phyloP scores from a whole-genome alignment of 495 filamentous ascomycete genomes.

The Neurospora sp. region DNA sequence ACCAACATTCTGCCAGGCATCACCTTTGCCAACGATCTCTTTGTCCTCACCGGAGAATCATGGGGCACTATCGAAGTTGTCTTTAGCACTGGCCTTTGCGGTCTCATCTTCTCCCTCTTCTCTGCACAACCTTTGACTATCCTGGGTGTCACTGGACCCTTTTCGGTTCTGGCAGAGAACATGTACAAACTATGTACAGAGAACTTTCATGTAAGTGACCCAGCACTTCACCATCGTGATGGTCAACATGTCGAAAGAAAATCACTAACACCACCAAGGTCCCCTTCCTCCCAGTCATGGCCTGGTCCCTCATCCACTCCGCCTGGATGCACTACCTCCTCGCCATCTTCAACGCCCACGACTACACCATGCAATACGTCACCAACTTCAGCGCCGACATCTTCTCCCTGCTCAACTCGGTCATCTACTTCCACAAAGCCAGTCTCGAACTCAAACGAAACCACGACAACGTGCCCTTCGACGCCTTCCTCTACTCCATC shows the following conservation, averaged over 20 bases:
- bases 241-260: neutral
- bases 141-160: constrained; percentile 62
- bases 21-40: constrained; percentile 62
- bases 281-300: constrained; percentile 61
- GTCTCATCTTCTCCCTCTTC: constrained; percentile 54
- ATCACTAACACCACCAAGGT: constrained; percentile 29
- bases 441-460: constrained; percentile 57
- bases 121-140: constrained; percentile 64
- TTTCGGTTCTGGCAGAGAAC: constrained; percentile 61
- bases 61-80: constrained; percentile 67
- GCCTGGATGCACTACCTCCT: constrained; percentile 61
- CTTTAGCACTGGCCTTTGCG: constrained; percentile 59
- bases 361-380: constrained; percentile 71
- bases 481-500: constrained; percentile 59
- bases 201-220: constrained; percentile 41
- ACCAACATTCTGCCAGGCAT: constrained; percentile 65
- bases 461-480: constrained; percentile 48
- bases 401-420: constrained; percentile 59
- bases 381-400: constrained; percentile 63
- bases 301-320: constrained; percentile 62
- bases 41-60: constrained; percentile 52
- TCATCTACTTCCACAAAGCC: constrained; percentile 70
- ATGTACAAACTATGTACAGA: constrained; percentile 51
- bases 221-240: too few relatives aligned
- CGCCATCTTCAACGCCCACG: constrained; percentile 62